A percentile compares a stretch with the other conserved stretches of the same genome.
These are phyloP conservation scores for Setaria italica DNA, from an alignment of 202 grass and related monocot genomes.

Conservation along the genomic window DNA sequence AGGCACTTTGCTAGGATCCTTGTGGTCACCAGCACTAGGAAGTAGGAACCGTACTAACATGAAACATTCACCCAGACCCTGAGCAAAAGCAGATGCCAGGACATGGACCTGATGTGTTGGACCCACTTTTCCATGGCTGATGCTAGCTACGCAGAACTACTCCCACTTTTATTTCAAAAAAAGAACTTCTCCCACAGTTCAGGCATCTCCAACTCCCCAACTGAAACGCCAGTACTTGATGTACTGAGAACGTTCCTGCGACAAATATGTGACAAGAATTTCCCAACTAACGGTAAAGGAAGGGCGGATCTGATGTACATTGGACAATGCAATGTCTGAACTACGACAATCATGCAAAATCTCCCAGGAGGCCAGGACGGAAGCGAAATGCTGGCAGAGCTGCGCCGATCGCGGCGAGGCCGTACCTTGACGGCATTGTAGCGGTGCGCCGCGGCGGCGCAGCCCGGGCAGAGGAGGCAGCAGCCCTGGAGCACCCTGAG, in stretches of 20 bases:
- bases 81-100: not conserved
- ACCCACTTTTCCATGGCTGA: not conserved
- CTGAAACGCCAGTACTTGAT: not conserved
- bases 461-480: conserved; percentile 62
- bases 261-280: conserved; percentile 4
- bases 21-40: conserved; percentile 7
- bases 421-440: conserved; percentile 65
- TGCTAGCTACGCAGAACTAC: not conserved
- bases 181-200: not conserved
- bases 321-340: not conserved
- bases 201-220: not conserved
- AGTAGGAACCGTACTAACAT: not conserved
- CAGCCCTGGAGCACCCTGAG: conserved; percentile 66
- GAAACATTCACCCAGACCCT: not conserved
- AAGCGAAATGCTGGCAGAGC: not conserved
- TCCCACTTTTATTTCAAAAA: not conserved
- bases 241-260: too few species aligned
- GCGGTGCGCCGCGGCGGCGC: conserved; percentile 53
- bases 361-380: not conserved
- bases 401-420: not conserved
- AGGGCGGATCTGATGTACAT: not conserved
- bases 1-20: not conserved
- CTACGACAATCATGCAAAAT: not conserved
- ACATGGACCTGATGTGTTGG: not conserved
- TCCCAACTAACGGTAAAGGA: conserved; percentile 2